These are phyloP conservation scores for Dipodascus albidus DNA, from an alignment of 805 yeast species.

Conservation along the genomic window DNA sequence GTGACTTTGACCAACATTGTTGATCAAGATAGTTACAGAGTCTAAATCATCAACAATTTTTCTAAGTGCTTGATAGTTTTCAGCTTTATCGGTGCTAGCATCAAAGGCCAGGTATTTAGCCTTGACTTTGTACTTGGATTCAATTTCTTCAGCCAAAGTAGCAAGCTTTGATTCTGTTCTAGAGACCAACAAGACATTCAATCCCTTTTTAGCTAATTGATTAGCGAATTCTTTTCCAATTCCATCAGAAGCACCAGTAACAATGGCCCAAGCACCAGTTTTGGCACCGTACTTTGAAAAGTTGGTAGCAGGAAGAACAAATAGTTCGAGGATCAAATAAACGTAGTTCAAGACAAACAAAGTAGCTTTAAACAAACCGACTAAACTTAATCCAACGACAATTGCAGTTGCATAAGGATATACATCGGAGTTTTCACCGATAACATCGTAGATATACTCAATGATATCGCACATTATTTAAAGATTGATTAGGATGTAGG, in stretches of 20 bases:
- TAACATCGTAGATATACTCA: neutral
- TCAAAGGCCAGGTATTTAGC: slow-evolving; percentile 69
- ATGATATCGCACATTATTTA: neutral
- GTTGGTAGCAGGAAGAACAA: slow-evolving; percentile 27
- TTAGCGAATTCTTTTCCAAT: slow-evolving; percentile 85
- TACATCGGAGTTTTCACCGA: neutral
- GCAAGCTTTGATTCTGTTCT: slow-evolving; percentile 74
- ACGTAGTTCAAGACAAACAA: slow-evolving; percentile 35
- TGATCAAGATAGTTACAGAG: slow-evolving; percentile 57
- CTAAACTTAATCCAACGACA: slow-evolving; percentile 7
- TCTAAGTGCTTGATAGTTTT: slow-evolving; percentile 43
- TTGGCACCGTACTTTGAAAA: slow-evolving; percentile 64
- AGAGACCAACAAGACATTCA: slow-evolving; percentile 73
- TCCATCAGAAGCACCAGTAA: slow-evolving; percentile 97
- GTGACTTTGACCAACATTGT: slow-evolving; percentile 93
- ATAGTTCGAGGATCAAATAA: neutral
- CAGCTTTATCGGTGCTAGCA: slow-evolving; percentile 49
- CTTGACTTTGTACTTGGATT: slow-evolving; percentile 44
- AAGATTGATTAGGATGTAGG: neutral
- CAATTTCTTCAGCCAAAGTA: slow-evolving; percentile 50
- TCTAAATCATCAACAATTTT: slow-evolving; percentile 31
- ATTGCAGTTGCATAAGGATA: slow-evolving; percentile 7
- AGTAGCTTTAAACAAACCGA: slow-evolving; percentile 52
- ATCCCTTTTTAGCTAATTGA: slow-evolving; percentile 78
- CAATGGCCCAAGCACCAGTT: slow-evolving; percentile 76